Evolutionary conservation across 2,329 filamentous ascomycete genomes (phyloP).

Genomic region (Zelopaecilomyces penicillatus): DNA sequence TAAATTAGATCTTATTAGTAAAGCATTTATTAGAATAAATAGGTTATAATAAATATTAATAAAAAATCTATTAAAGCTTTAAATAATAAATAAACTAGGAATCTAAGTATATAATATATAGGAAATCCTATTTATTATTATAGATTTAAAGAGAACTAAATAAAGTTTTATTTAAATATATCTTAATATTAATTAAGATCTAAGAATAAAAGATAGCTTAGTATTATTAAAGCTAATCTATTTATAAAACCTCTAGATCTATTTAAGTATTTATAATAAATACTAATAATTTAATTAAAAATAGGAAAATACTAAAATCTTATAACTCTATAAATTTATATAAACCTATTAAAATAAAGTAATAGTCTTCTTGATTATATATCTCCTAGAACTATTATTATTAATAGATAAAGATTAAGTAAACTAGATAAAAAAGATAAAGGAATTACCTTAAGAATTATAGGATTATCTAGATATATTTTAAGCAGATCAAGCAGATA

Average conservation of each 20-base stretch:
- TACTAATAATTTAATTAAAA: constrained; percentile 1
- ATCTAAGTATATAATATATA: background rate
- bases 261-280: background rate
- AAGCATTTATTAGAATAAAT: background rate
- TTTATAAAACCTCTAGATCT: background rate
- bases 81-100: background rate
- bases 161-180: background rate
- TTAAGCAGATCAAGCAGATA: constrained; percentile 2
- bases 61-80: background rate
- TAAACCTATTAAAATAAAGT: constrained; percentile 2
- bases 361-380: background rate
- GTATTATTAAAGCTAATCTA: background rate
- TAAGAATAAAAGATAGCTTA: background rate
- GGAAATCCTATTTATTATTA: background rate
- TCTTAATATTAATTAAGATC: background rate
- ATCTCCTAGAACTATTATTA: background rate
- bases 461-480: background rate
- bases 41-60: background rate
- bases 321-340: background rate
- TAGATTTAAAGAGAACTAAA: background rate
- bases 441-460: background rate
- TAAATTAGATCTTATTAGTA: background rate
- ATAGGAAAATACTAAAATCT: constrained; percentile 1
- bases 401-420: background rate
- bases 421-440: background rate